These are phyloP conservation scores for Globisporangium paroecandrum DNA, from an alignment of 352 stramenopile genomes.

Conservation along the genomic window DNA sequence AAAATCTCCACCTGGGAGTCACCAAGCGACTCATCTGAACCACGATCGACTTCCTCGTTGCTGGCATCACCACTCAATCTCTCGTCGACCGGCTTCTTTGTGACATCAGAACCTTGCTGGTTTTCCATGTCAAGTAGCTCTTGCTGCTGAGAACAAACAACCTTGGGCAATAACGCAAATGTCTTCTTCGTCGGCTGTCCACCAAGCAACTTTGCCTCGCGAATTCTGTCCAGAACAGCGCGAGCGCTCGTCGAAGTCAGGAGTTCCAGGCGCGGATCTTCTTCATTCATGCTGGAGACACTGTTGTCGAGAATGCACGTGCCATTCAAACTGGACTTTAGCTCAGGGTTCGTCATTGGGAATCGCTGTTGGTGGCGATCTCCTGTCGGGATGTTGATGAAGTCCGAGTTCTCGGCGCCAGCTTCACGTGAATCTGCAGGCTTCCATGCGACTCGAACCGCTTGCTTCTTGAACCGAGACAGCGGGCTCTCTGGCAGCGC, in stretches of 20 bases:
- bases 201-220: constrained; percentile 33
- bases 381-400: background rate
- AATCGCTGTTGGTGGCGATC: background rate
- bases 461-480: constrained; percentile 45
- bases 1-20: background rate
- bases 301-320: background rate
- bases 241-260: constrained; percentile 13
- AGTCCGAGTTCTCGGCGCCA: background rate
- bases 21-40: background rate
- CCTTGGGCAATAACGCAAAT: background rate
- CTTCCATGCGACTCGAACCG: background rate
- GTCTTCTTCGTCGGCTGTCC: background rate
- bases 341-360: background rate
- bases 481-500: constrained; percentile 29
- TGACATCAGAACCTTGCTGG: background rate
- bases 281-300: background rate
- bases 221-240: constrained; percentile 37
- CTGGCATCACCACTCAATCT: background rate
- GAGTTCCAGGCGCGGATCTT: background rate
- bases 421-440: background rate
- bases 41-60: background rate
- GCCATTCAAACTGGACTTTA: background rate
- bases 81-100: background rate
- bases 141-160: background rate
- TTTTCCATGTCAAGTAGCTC: background rate